These are phyloP conservation scores for Myriosclerotinia scirpicola DNA, from an alignment of 2,329 filamentous ascomycete genomes.

Conservation along the genomic window DNA sequence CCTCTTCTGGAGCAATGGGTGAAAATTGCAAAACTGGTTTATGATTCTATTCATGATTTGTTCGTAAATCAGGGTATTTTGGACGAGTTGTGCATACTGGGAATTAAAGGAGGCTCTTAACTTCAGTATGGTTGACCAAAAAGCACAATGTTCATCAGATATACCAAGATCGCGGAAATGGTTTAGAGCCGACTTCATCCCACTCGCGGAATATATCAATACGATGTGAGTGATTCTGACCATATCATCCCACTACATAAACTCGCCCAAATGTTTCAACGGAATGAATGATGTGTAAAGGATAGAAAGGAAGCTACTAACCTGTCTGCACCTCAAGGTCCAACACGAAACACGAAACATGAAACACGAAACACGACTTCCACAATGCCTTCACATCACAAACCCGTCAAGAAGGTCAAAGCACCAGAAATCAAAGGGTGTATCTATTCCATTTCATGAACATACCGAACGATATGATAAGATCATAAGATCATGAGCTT, in stretches of 20 bases:
- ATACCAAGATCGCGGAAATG: background rate
- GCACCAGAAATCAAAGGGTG: background rate
- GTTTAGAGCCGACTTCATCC: too few species aligned
- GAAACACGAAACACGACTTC: background rate
- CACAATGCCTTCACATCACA: constrained; percentile 5
- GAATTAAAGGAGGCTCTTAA: background rate
- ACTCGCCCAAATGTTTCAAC: background rate
- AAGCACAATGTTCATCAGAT: background rate
- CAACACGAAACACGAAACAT: background rate
- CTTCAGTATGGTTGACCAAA: background rate
- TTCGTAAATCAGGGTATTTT: background rate
- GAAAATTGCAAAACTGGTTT: background rate
- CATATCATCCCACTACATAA: background rate
- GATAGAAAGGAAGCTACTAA: background rate
- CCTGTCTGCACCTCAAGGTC: background rate
- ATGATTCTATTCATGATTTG: background rate
- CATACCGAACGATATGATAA: background rate
- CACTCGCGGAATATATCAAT: background rate
- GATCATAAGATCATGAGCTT: background rate
- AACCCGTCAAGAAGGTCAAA: background rate
- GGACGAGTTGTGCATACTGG: background rate
- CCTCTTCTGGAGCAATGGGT: background rate
- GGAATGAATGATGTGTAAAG: background rate
- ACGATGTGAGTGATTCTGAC: background rate
- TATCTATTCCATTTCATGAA: background rate